phyloP scores from a whole-genome alignment of 805 yeast species.

The Kuraishia piskuri region DNA sequence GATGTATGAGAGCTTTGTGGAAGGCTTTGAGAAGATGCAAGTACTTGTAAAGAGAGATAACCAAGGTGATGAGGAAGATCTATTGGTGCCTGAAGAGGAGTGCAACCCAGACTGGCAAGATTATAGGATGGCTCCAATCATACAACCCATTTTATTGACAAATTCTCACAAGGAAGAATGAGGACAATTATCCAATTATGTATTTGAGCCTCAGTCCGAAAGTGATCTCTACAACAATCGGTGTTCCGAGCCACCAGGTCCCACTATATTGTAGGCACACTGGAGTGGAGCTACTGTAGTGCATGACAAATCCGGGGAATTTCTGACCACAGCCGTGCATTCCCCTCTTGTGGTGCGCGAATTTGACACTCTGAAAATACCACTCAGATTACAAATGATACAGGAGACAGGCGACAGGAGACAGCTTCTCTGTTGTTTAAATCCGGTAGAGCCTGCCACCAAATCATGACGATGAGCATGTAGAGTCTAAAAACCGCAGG shows the following conservation, averaged over 20 bases:
- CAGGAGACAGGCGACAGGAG: too few species aligned
- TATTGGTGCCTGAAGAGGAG: constrained; percentile 9
- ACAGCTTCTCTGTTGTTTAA: too few species aligned
- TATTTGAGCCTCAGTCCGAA: background rate
- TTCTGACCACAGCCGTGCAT: background rate
- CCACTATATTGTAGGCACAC: too few species aligned
- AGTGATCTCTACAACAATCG: background rate
- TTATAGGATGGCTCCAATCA: constrained; percentile 14
- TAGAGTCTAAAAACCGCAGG: too few species aligned
- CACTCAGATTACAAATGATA: too few species aligned
- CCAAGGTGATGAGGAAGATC: background rate
- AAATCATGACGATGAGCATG: too few species aligned
- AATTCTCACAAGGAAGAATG: background rate
- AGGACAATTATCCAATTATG: background rate
- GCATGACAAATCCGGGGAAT: background rate
- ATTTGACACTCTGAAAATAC: too few species aligned
- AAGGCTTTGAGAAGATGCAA: background rate
- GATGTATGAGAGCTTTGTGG: background rate
- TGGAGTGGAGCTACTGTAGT: background rate
- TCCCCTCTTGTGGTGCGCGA: background rate
- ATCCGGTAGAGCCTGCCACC: too few species aligned
- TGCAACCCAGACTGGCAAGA: constrained; percentile 13
- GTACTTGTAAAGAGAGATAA: background rate
- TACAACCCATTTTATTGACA: background rate
- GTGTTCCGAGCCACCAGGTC: background rate